Evolutionary conservation across 1,284 basidiomycete species (phyloP), one percentile per base, ranked within the genome.

Genomic region (Marasmius tenuissimus): DNA sequence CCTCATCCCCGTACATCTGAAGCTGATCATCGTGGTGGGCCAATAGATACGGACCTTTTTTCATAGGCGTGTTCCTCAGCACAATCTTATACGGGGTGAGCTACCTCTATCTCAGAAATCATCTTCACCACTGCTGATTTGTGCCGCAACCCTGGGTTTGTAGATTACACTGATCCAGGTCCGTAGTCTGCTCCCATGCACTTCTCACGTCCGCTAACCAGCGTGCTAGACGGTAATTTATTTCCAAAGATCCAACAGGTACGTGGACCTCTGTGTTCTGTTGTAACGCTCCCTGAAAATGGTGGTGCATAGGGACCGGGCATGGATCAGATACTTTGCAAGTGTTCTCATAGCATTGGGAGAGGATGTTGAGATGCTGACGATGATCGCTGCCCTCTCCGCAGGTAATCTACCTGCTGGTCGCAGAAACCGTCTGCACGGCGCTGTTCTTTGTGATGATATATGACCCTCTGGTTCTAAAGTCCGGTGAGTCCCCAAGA

Each of bases 391-490:
- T 54, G 38, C 42, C 42, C 58, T 65, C n/a, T 58, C n/a, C 6
- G 9, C 53, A 73, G 72, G 67, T 73, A 18, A 57, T 66, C 12
- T 74, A 74, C 61, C 63, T 74, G 2, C 71, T 73, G 18, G 48
- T 72, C n/a, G 65, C 70, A 1, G 75, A 76, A 57, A 70, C 70
- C 0, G 40, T 66, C 4, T 72, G 74, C 55, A 73, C 73, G 0
- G 69, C 49, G 0, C 68, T 71, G 49, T 70, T 72, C 55, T 72
- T 75, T 45, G 70, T 62, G 20, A 73, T 74, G 27, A 66, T 76
- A 50, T 76, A 75, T 57, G 69, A 75, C 59, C 74, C 75, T 5
- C 64, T 76, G 0, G 68, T 76, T 38, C 39, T 71, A 12, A 65
- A 69, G 7, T 76, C 71, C 56, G 75, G 75, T 75, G 34, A 4